These are phyloP conservation scores for Stephanodiscus triporus DNA, from an alignment of 108 stramenopile species.

Conservation along the genomic window DNA sequence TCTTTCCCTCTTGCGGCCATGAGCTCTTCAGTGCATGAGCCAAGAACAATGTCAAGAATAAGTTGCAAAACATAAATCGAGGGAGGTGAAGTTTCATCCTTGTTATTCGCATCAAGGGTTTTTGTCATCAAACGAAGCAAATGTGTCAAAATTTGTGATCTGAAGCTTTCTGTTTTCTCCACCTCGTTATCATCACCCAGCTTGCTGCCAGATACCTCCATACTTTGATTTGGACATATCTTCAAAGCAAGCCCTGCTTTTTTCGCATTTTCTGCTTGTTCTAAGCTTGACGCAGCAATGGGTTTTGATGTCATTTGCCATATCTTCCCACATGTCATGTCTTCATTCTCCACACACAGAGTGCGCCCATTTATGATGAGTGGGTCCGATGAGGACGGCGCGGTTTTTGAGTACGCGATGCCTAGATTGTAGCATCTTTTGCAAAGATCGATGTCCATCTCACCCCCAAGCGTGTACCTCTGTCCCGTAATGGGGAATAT, in stretches of 20 bases:
- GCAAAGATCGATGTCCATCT: conserved; percentile 54
- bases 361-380: conserved; percentile 63
- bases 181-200: conserved; percentile 20
- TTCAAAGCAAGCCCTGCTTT: conserved; percentile 19
- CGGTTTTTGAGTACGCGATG: conserved; percentile 47
- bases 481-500: conserved; percentile 64
- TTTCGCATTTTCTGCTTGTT: conserved; percentile 51
- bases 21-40: conserved; percentile 35
- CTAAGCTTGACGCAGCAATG: conserved; percentile 55
- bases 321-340: conserved; percentile 65
- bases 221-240: conserved; percentile 6
- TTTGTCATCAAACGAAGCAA: conserved; percentile 11
- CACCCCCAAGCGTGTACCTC: conserved; percentile 68
- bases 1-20: conserved; percentile 39
- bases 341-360: conserved; percentile 49
- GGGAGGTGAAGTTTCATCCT: conserved; percentile 4
- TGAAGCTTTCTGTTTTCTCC: conserved; percentile 33
- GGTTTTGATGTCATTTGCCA: conserved; percentile 66
- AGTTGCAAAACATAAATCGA: conserved; percentile 34
- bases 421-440: conserved; percentile 62
- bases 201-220: conserved; percentile 8
- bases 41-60: conserved; percentile 33
- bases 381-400: conserved; percentile 31
- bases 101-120: not conserved
- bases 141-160: conserved; percentile 28